Evolutionary conservation across 2,329 filamentous ascomycete genomes (phyloP).

Genomic region (Neonectria sp.): DNA sequence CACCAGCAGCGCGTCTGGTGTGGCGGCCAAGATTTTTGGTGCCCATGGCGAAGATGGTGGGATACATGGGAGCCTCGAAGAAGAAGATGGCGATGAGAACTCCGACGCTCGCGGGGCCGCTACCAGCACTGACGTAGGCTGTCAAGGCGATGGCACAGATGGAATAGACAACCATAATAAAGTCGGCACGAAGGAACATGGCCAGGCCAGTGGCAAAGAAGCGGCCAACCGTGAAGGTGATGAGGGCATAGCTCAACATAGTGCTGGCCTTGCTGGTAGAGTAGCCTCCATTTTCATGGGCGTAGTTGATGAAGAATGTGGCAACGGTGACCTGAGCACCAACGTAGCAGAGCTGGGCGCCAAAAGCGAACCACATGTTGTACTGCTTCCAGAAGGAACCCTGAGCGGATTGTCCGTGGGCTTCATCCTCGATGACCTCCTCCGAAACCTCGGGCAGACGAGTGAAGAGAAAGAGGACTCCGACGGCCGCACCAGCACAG

Average conservation of each 20-base stretch:
- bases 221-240: conserved; percentile 80
- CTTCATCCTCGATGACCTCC: conserved; percentile 55
- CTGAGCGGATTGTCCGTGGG: conserved; percentile 67
- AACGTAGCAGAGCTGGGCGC: conserved; percentile 84
- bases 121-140: conserved; percentile 61
- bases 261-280: conserved; percentile 68
- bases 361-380: conserved; percentile 81
- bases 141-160: conserved; percentile 74
- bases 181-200: conserved; percentile 73
- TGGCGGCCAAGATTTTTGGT: conserved; percentile 83
- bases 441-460: conserved; percentile 80
- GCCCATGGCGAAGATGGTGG: conserved; percentile 83
- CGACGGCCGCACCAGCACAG: conserved; percentile 76
- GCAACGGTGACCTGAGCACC: conserved; percentile 79
- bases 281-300: conserved; percentile 70
- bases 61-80: conserved; percentile 86
- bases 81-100: conserved; percentile 82
- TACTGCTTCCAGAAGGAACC: conserved; percentile 80
- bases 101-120: conserved; percentile 63
- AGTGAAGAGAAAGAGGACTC: conserved; percentile 75
- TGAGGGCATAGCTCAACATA: conserved; percentile 82
- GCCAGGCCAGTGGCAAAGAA: conserved; percentile 78
- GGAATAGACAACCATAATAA: conserved; percentile 78
- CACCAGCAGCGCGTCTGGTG: conserved; percentile 83
- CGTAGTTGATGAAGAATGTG: conserved; percentile 81